phyloP scores from a whole-genome alignment of 495 filamentous ascomycete genomes.

The Neurospora hispaniola region DNA sequence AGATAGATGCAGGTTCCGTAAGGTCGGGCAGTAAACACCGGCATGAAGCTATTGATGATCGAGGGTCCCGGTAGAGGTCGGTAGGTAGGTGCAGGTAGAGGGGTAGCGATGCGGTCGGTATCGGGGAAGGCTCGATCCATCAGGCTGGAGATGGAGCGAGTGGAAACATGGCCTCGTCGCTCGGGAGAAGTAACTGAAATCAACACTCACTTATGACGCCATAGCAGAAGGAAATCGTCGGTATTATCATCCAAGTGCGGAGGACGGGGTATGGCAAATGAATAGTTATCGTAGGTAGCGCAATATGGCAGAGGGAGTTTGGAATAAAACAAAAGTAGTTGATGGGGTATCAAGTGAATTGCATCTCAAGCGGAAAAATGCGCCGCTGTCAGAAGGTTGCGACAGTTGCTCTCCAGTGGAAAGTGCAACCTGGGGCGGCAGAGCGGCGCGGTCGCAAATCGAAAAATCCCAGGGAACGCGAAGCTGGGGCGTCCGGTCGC shows the following conservation, averaged over 20 bases:
- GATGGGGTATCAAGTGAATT: background rate
- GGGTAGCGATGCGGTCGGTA: background rate
- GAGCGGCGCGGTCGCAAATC: conserved; percentile 9
- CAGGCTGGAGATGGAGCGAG: background rate
- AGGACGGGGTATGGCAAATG: background rate
- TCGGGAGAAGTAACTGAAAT: background rate
- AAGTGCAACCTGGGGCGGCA: background rate
- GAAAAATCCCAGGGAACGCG: conserved; percentile 19
- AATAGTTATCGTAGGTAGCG: background rate
- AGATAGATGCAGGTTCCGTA: background rate
- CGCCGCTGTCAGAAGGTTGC: background rate
- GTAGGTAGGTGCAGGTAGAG: background rate
- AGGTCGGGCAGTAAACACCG: background rate
- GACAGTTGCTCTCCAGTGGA: conserved; percentile 1
- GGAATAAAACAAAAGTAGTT: background rate
- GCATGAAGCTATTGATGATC: background rate
- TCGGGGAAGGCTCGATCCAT: background rate
- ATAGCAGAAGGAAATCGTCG: background rate
- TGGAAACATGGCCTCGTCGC: background rate
- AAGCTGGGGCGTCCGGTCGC: conserved; percentile 19
- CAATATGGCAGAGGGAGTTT: background rate
- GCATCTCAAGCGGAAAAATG: background rate
- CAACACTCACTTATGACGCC: background rate
- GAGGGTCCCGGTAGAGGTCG: background rate
- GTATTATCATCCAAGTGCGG: background rate